Evolutionary conservation across 257 asterid genomes (phyloP), one percentile per base, ranked within the genome.

Genomic region (Primulina eburnea): DNA sequence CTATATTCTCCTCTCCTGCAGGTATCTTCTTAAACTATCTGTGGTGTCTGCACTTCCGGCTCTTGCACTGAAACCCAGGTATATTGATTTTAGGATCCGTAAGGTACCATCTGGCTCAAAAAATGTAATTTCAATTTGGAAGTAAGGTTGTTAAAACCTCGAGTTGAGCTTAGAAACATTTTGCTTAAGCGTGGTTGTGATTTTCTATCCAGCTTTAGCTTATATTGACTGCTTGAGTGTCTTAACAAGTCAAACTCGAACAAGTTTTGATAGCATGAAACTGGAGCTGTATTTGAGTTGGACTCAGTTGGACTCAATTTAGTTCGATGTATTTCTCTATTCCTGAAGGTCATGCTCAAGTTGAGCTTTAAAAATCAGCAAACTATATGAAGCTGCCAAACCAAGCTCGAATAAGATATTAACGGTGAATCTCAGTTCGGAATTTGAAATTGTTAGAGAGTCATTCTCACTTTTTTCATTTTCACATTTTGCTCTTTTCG

Each of bases 11-110:
- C 58, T 14, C 58, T 73, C 59, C 32, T 67, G 74, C 76, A 90
- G 93, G 91, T 87, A 85, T 83, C 68, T 24, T 66, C 95, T 91
- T 64, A 91, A 88, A 78, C 65, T 79, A 47, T 79, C 97, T 5
- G 69, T 91, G 76, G 83, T 89, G 68, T 83, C 91, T 30, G 84
- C 89, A 63, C 85, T 86, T 75, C 73, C 85, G 0, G 73, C 70
- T 64, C 75, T 89, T 80, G 86, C 88, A 20, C 71, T 91, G 77
- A 83, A 83, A 47, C 84, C 83, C 47, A 77, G 88, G 95, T 88
- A 76, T 68, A 67, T 43, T 30, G 65, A 33, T 29, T 40, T 10
- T 50, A 52, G 66, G 47, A 70, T 30, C 7, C 62, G 20, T 50
- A n/a, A 53, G 9, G 37, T 59, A 62, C 21, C 38, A 52, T 70